Base-by-base conservation (phyloP, 495 filamentous ascomycete genomes). In the Melanomma pulvis-pyrius region DNA sequence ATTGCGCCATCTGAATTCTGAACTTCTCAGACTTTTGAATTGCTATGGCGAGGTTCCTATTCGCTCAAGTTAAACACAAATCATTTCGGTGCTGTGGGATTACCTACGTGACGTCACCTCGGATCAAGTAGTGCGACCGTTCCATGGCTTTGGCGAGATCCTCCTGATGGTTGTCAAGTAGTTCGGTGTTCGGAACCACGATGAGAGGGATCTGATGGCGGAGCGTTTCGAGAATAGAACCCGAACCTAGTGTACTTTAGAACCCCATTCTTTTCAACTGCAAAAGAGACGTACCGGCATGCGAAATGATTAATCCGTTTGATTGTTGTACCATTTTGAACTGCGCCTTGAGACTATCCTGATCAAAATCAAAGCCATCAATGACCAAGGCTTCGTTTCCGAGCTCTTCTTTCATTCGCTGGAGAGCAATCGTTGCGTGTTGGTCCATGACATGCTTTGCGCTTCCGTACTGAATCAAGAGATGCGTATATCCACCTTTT, bases 111-210 rank as follows among this genome's bases (percentile, higher is more conserved):
- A 91, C 76, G 51, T 79, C 75, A 15, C 89, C 88, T 63, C 87
- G 81, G 46, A 93, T 73, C 1, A 89, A 84, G 75, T 90, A 92
- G 25, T 87, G 87, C 63, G 90, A 83, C 6, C 76, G 72, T 47
- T 87, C 84, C 54, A 96, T 78, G 70, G 88, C 87, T 49, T 84
- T 79, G 1, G 93, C 92, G 11, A 98, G 81, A 74, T 98, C 92
- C 36, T 85, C 83, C 75, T 98, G 94, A 72, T 98, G 94, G 69
- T 97, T 96, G 69, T 92, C 91, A 71, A 96, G 86, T 4, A 98
- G 83, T 1, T 80, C 78, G 8, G 84, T 78, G 75, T 98, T 98
- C 8, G 92, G 91, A 24, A 98, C 93, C 2, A 96, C 91, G 49
- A 98, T 84, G 29, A 96, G 74, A 5, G 88, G 85, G 0, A 90